Conservation (phyloP, 1,284 basidiomycete species). For the Cutaneotrichosporon mucoides region DNA sequence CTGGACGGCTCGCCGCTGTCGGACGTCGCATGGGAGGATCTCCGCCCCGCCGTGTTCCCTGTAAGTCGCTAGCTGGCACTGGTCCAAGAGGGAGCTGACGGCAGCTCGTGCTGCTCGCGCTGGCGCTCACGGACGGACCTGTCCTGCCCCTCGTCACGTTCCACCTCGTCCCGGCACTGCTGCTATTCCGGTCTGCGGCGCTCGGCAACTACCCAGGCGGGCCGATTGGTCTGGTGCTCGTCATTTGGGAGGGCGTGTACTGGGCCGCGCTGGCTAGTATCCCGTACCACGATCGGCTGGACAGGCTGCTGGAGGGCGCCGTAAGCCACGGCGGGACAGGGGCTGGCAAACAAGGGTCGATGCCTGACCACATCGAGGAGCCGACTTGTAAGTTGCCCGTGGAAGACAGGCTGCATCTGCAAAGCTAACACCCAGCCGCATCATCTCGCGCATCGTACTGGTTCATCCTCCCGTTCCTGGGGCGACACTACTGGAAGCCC, state of each 20-base stretch:
- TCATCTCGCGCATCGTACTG: slow-evolving; percentile 47
- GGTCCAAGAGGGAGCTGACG: neutral
- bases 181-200: slow-evolving; percentile 39
- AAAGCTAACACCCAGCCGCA: slow-evolving; percentile 24
- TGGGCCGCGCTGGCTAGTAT: slow-evolving; percentile 42
- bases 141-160: slow-evolving; percentile 39
- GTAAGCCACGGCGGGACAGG: slow-evolving; percentile 31
- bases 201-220: slow-evolving; percentile 19
- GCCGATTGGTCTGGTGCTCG: slow-evolving; percentile 28
- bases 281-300: slow-evolving; percentile 43
- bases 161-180: slow-evolving; percentile 38
- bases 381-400: slow-evolving; percentile 18
- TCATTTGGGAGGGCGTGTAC: slow-evolving; percentile 36
- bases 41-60: slow-evolving; percentile 30
- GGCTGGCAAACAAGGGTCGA: slow-evolving; percentile 22
- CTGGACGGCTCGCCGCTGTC: neutral
- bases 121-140: slow-evolving; percentile 30
- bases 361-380: slow-evolving; percentile 38
- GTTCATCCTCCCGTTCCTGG: slow-evolving; percentile 49
- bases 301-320: slow-evolving; percentile 36
- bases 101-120: slow-evolving; percentile 5
- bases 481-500: slow-evolving; percentile 49
- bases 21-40: slow-evolving; percentile 7
- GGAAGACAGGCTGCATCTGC: neutral
- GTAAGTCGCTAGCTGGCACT: slow-evolving; percentile 19